phyloP scores from a whole-genome alignment of 2,329 filamentous ascomycete genomes.

The Xylaria digitata region DNA sequence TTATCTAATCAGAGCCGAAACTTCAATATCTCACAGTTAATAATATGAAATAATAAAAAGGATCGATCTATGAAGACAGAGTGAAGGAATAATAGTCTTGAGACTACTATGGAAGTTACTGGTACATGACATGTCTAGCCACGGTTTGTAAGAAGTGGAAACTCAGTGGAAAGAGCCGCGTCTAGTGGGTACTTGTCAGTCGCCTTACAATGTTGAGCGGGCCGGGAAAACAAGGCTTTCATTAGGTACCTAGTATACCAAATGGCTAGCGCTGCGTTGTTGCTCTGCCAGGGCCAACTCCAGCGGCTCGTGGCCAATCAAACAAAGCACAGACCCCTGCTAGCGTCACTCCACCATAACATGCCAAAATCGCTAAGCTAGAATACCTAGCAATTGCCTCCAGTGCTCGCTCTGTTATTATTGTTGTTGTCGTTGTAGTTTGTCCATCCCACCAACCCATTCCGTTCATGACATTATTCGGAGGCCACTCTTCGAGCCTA shows the following conservation, averaged over 20 bases:
- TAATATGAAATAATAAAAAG: no score
- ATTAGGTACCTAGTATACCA: conserved; percentile 11
- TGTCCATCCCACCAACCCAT: conserved; percentile 38
- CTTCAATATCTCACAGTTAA: no score
- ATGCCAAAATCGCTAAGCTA: conserved; percentile 49
- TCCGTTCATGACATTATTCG: conserved; percentile 42
- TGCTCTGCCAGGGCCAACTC: conserved; percentile 53
- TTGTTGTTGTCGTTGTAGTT: conserved; percentile 34
- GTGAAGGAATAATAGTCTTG: no score
- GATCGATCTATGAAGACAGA: no score
- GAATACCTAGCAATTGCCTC: conserved; percentile 39
- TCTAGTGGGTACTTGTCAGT: neutral
- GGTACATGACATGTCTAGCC: no score
- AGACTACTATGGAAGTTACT: no score
- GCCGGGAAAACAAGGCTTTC: conserved; percentile 16
- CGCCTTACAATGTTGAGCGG: no score
- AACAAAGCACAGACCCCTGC: conserved; percentile 27
- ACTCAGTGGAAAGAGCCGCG: neutral
- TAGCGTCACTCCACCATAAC: conserved; percentile 55
- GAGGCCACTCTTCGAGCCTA: conserved; percentile 39
- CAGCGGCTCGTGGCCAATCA: conserved; percentile 53
- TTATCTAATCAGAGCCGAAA: no score
- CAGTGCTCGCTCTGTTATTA: conserved; percentile 31
- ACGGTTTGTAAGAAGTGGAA: neutral
- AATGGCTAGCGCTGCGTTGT: conserved; percentile 48